Base-by-base conservation (phyloP, 2,329 filamentous ascomycete species). In the Exophiala phaeomuriformis region DNA sequence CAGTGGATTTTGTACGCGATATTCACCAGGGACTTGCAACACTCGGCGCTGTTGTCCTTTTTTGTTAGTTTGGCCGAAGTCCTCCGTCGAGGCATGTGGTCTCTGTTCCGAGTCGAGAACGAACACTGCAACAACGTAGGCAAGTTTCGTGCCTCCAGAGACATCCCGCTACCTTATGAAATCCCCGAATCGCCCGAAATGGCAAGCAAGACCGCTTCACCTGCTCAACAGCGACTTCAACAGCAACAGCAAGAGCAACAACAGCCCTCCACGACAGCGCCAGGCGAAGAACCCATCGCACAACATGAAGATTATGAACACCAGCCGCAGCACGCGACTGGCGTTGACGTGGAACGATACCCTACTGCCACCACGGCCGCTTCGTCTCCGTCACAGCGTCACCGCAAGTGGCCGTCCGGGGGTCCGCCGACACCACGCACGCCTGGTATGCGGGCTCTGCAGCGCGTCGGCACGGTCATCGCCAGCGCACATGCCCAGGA, bases 1-100 rank as follows among this genome's bases (percentile, higher is more conserved):
- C 86, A 88, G 57, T 97, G 93, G 93, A 85, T 97, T 55, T 87
- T 94, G 66, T 97, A 95, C 70, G 84, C 86, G 60, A 86, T 96
- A 56, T 94, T 88, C 68, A 83, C 84, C 0, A 74, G 85, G 57
- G 78, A 95, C 64, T 71, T 84, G 0, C 90, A 96, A 64, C 90
- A 97, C 68, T 91, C 86, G 1, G 86, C 87, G 2, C 68, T 90
- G 1, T 79, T 90, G 3, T 90, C 88, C 1, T 97, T 97, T 69
- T 62, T 86, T 31, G 81, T 96, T 10, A 78, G 81, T 1, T 72
- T 96, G 2, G 81, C 84, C 5, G 93, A 98, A 68, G 82, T 95
- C 27, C 77, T 81, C n/a, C 82, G 93, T 32, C 77, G 93, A 66
- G 90, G 89, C 57, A 82, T 96, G 66, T 98, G 93, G 93, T 84